Evolutionary conservation across 2,329 filamentous ascomycete species (phyloP).

Genomic region (Penicillium sclerotiorum): DNA sequence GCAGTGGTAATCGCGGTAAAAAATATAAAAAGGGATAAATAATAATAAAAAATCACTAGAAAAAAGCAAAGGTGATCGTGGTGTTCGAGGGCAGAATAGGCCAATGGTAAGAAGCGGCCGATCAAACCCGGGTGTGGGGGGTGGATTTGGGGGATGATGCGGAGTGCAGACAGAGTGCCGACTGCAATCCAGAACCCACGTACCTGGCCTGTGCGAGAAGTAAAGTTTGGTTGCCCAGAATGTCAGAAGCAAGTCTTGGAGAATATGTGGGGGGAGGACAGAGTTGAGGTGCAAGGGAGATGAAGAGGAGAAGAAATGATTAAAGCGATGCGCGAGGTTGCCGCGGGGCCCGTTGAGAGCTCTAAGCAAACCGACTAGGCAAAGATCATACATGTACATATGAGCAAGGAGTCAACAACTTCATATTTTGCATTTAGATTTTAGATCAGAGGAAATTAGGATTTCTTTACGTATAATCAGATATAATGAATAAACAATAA

Average conservation of each 20-base stretch:
- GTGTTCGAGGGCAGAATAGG: constrained; percentile 1
- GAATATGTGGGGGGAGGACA: background rate
- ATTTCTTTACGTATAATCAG: too few species aligned
- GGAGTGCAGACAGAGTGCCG: constrained; percentile 16
- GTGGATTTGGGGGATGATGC: constrained; percentile 4
- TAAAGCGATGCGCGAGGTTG: background rate
- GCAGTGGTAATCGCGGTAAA: constrained; percentile 27
- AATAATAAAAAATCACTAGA: constrained; percentile 11
- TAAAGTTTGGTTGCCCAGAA: too few species aligned
- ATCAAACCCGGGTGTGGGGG: constrained; percentile 20
- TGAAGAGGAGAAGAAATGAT: background rate
- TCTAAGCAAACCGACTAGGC: too few species aligned
- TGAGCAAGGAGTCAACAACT: too few species aligned
- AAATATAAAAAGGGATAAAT: constrained; percentile 11
- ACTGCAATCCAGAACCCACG: constrained; percentile 5
- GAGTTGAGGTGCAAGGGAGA: background rate
- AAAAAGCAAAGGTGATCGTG: constrained; percentile 15
- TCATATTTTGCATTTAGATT: too few species aligned
- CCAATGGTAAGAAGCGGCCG: constrained; percentile 12
- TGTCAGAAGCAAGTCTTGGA: too few species aligned
- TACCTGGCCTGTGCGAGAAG: constrained; percentile 19
- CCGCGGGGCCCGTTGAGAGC: constrained; percentile 2
- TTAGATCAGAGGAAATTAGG: too few species aligned
- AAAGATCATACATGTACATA: too few species aligned
- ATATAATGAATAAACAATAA: too few species aligned